Percentiles rank a stretch among this genome's conserved stretches.
Conservation (phyloP, 2,329 filamentous ascomycete genomes). For the Fusarium longipes region DNA sequence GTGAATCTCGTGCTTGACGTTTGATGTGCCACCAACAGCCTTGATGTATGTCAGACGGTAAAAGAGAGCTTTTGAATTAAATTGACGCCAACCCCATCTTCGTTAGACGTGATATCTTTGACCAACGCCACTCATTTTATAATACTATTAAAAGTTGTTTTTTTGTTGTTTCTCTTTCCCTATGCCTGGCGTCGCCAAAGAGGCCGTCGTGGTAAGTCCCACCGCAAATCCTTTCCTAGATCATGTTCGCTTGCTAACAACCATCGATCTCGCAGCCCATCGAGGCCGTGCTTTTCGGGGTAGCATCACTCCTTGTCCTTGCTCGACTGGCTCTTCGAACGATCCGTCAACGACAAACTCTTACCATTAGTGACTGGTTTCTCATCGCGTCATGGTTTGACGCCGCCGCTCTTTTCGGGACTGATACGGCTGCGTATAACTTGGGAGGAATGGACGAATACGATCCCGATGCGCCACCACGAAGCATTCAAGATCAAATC, state of each 20-base stretch:
- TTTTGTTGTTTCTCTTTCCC: not conserved
- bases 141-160: not conserved
- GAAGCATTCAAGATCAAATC: conserved; percentile 31
- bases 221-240: not conserved
- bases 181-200: conserved; percentile 35
- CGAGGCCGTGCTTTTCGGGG: conserved; percentile 42
- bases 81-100: conserved; percentile 18
- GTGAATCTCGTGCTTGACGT: not conserved
- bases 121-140: not conserved
- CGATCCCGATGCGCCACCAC: conserved; percentile 29
- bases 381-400: conserved; percentile 44
- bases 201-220: conserved; percentile 33
- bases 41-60: conserved; percentile 10
- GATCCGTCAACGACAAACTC: conserved; percentile 38
- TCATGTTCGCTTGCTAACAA: conserved; percentile 17
- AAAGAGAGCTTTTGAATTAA: conserved; percentile 19
- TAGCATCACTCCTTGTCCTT: conserved; percentile 39
- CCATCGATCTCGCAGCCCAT: conserved; percentile 41
- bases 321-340: conserved; percentile 44
- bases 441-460: conserved; percentile 46
- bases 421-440: conserved; percentile 45
- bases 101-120: not conserved
- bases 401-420: conserved; percentile 44
- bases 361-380: conserved; percentile 49
- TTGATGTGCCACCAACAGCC: not conserved